phyloP scores from a whole-genome alignment of 352 stramenopile species.

The Phytophthora ohioensis region DNA sequence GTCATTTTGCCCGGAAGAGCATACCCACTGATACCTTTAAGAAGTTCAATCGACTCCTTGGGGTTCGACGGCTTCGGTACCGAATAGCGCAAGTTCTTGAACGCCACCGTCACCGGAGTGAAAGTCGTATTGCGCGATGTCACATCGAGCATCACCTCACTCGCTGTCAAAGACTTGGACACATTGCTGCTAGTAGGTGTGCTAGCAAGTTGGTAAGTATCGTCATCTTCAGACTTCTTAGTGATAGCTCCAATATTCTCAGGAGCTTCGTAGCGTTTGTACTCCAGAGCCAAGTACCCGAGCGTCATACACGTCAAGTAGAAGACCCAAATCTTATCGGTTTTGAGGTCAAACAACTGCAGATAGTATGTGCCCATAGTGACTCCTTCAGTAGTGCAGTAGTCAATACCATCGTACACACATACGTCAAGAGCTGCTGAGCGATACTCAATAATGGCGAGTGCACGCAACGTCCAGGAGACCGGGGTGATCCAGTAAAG shows the following conservation, averaged over 20 bases:
- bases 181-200: constrained; percentile 29
- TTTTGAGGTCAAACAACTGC: constrained; percentile 30
- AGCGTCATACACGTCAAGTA: constrained; percentile 34
- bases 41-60: constrained; percentile 65
- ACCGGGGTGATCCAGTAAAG: constrained; percentile 72
- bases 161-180: constrained; percentile 32
- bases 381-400: constrained; percentile 32
- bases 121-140: constrained; percentile 36
- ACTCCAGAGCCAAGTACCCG: constrained; percentile 43
- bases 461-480: constrained; percentile 47
- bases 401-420: constrained; percentile 32
- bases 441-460: constrained; percentile 37
- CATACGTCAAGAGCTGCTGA: constrained; percentile 32
- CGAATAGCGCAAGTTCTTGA: constrained; percentile 52
- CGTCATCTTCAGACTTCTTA: constrained; percentile 6
- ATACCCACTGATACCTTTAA: constrained; percentile 60
- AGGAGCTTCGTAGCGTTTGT: constrained; percentile 36
- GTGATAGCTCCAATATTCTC: constrained; percentile 34
- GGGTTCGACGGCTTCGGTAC: constrained; percentile 43
- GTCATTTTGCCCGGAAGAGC: constrained; percentile 71
- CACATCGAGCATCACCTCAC: constrained; percentile 27
- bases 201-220: constrained; percentile 25
- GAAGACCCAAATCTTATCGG: constrained; percentile 42
- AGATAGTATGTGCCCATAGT: constrained; percentile 49
- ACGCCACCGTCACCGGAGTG: constrained; percentile 42